Conservation (phyloP, 208 protist species). For the Leishmania mexicana region DNA sequence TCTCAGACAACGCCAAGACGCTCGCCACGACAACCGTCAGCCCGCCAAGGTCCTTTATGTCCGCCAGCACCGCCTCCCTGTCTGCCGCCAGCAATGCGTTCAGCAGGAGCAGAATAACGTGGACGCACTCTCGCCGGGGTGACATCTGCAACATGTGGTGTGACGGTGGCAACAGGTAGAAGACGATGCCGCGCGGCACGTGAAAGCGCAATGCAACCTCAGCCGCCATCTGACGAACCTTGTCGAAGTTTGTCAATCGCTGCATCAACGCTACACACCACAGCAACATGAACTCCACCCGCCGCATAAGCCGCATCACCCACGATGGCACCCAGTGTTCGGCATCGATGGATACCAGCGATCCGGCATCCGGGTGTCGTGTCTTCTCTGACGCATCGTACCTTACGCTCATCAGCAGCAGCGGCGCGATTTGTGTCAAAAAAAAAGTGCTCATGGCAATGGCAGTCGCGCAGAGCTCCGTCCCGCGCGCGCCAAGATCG, state of each 20-base stretch:
- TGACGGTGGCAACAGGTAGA: conserved; percentile 20
- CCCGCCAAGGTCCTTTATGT: conserved; percentile 41
- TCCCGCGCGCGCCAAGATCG: conserved; percentile 34
- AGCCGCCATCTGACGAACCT: conserved; percentile 13
- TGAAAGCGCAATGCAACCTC: conserved; percentile 30
- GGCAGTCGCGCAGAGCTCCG: conserved; percentile 22
- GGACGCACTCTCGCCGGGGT: conserved; percentile 38
- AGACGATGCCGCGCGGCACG: conserved; percentile 21
- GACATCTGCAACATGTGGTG: conserved; percentile 7
- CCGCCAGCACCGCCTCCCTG: conserved; percentile 14
- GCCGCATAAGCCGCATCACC: conserved; percentile 36
- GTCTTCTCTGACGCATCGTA: conserved; percentile 16
- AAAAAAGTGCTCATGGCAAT: conserved; percentile 35
- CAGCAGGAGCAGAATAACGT: conserved; percentile 38
- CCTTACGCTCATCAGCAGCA: conserved; percentile 27
- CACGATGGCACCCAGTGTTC: conserved; percentile 26
- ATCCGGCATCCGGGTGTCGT: conserved; percentile 13
- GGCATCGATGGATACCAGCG: conserved; percentile 9
- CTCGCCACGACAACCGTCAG: conserved; percentile 46
- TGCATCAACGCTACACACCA: conserved; percentile 49
- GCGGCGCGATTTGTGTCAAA: conserved; percentile 24
- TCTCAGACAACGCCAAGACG: conserved; percentile 41
- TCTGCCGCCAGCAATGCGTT: conserved; percentile 28
- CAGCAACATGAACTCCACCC: conserved; percentile 44
- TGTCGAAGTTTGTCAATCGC: conserved; percentile 30